Conservation (phyloP, 1,139 yeast genomes). For the Kodamaea ohmeri region DNA sequence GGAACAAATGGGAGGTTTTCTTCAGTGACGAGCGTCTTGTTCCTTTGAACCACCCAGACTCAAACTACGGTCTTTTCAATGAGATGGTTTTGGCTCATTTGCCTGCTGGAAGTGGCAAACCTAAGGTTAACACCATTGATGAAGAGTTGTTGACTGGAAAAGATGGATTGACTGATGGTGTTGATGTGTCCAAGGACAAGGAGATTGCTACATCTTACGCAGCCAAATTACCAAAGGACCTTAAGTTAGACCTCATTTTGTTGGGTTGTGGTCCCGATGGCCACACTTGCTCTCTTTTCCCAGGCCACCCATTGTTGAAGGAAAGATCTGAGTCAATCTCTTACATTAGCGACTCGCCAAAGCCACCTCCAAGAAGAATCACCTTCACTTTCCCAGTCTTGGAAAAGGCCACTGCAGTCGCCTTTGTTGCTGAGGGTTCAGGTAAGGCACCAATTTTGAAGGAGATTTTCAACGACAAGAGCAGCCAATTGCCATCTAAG, state of each 20-base stretch:
- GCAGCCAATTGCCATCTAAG: conserved; percentile 62
- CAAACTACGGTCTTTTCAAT: conserved; percentile 65
- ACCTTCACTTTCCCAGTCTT: conserved; percentile 68
- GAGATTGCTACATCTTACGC: conserved; percentile 54
- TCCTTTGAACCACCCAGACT: conserved; percentile 74
- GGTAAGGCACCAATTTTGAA: conserved; percentile 74
- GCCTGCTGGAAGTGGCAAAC: conserved; percentile 29
- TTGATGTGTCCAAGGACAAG: conserved; percentile 38
- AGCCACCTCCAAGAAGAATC: conserved; percentile 76
- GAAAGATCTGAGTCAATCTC: conserved; percentile 42
- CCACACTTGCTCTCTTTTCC: conserved; percentile 76
- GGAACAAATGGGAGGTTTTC: conserved; percentile 88
- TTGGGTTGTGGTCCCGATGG: conserved; percentile 84
- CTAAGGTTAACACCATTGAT: conserved; percentile 51
- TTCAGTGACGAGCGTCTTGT: conserved; percentile 97
- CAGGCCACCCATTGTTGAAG: conserved; percentile 48
- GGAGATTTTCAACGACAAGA: conserved; percentile 60
- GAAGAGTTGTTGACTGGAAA: conserved; percentile 44
- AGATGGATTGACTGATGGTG: conserved; percentile 42
- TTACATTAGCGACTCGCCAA: conserved; percentile 60
- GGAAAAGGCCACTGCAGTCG: conserved; percentile 53
- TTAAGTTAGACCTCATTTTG: conserved; percentile 53
- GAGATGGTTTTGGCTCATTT: conserved; percentile 51
- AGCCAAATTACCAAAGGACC: conserved; percentile 38
- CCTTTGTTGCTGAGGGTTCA: conserved; percentile 88